phyloP scores from a whole-genome alignment of 2,329 filamentous ascomycete genomes.

The Pestalotiopsis sp. region DNA sequence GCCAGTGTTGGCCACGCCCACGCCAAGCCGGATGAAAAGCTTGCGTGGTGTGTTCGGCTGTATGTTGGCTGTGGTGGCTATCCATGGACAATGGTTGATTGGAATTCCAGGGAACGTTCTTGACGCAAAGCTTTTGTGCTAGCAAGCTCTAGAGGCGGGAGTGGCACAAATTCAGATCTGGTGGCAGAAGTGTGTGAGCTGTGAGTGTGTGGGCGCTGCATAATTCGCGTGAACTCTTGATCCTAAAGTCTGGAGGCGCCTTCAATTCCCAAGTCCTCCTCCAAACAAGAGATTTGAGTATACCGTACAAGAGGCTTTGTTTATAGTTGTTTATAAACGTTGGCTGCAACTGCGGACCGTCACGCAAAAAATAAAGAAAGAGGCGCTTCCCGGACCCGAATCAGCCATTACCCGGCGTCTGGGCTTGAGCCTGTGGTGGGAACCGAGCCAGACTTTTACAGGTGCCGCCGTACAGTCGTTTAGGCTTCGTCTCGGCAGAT shows the following conservation, averaged over 20 bases:
- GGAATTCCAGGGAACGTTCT: not conserved
- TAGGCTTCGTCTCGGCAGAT: not conserved
- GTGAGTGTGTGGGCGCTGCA: not conserved
- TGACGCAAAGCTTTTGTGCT: too few species aligned
- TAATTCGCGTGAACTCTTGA: not conserved
- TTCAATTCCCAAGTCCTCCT: not conserved
- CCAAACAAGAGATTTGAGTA: not conserved
- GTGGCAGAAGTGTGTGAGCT: not conserved
- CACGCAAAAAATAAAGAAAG: too few species aligned
- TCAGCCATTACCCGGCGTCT: too few species aligned
- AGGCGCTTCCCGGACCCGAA: too few species aligned
- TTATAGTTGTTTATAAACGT: not conserved
- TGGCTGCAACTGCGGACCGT: not conserved
- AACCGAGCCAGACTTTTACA: not conserved
- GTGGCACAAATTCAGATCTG: not conserved
- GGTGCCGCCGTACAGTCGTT: not conserved
- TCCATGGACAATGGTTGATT: not conserved
- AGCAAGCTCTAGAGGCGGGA: not conserved
- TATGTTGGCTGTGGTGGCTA: not conserved
- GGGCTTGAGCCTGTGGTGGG: too few species aligned
- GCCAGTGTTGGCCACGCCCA: not conserved
- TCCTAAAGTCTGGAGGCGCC: not conserved
- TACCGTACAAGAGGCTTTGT: not conserved
- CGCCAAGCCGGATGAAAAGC: not conserved
- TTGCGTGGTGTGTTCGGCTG: not conserved